Conservation (phyloP, 2,329 filamentous ascomycete genomes). For the Exophiala viscosa region DNA sequence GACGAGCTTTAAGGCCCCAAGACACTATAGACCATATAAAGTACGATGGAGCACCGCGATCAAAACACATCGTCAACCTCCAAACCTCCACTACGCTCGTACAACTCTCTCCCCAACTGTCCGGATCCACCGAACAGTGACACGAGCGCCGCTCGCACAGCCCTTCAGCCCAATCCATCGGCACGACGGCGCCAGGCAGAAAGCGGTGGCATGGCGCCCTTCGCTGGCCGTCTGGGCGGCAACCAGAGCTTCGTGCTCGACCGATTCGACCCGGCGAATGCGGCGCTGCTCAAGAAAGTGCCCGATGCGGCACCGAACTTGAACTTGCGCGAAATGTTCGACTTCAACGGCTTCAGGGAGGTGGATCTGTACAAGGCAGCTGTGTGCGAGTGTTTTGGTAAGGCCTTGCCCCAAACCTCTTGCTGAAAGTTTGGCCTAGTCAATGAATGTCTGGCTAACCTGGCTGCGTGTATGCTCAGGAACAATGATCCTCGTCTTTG, state of each 20-base stretch:
- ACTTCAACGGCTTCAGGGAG: conserved; percentile 35
- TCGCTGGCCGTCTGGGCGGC: conserved; percentile 37
- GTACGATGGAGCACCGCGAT: neutral
- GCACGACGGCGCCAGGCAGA: neutral
- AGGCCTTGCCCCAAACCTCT: neutral
- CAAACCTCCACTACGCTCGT: neutral
- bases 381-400: conserved; percentile 40
- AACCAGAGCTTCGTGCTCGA: conserved; percentile 38
- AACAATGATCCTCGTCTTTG: conserved; percentile 30
- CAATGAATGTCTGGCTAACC: neutral
- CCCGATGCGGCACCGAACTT: conserved; percentile 44
- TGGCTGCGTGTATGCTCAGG: conserved; percentile 3
- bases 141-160: neutral
- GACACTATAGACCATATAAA: no score
- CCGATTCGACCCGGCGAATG: conserved; percentile 31
- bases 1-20: no score
- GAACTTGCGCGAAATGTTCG: conserved; percentile 35
- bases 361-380: conserved; percentile 41
- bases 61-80: neutral
- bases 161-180: neutral
- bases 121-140: neutral
- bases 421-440: neutral
- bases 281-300: conserved; percentile 31
- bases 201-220: conserved; percentile 20
- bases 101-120: neutral